Base-by-base conservation (phyloP, 306 rosid species). In the Canavalia ensiformis region DNA sequence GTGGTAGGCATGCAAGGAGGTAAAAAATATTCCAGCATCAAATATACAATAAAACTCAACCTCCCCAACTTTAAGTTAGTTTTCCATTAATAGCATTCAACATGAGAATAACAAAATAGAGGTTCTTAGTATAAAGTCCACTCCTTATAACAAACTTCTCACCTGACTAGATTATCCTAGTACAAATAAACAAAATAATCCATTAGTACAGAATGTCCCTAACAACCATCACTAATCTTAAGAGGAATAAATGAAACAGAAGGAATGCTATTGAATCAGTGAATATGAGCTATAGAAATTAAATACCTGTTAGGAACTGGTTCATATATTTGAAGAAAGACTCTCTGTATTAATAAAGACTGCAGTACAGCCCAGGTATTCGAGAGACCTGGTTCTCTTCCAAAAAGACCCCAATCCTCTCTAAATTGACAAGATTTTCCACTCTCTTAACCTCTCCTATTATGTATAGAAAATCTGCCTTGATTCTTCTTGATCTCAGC, bases 91-190 rank as follows among this genome's bases (percentile, higher is more conserved):
- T 4, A 60, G 56, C 60, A 75, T 6, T 10, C 39, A 45, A 18
- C 8, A 46, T 28, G 1, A 46, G n/a, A 74, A 74, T 30, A 56
- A 51, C 13, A 71, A 71, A 13, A 31, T 64, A 65, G 50, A 65
- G 13, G 31, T 28, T 65, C 50, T 50, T 65, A n/a, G 31, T 37
- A 65, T 31, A 25, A 44, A 58, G 59, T 75, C 70, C 11, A 46
- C 72, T 62, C 37, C 49, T 76, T 63, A 10, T 9, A 46, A 11
- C 63, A 28, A 77, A 39, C 39, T 68, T 78, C 69, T 68, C 67
- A 68, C 18, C 39, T 31, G 31, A 66, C 65, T 67, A 68, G 44
- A 67, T 42, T 34, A n/a, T 42, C 56, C 55, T 67, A 2, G 5
- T 41, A 78, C 12, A 35, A 57, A 74, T 25, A 54, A 64, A 34